phyloP scores from a whole-genome alignment of 225 moss, liverwort and hornwort species.

The Lunularia cruciata region DNA sequence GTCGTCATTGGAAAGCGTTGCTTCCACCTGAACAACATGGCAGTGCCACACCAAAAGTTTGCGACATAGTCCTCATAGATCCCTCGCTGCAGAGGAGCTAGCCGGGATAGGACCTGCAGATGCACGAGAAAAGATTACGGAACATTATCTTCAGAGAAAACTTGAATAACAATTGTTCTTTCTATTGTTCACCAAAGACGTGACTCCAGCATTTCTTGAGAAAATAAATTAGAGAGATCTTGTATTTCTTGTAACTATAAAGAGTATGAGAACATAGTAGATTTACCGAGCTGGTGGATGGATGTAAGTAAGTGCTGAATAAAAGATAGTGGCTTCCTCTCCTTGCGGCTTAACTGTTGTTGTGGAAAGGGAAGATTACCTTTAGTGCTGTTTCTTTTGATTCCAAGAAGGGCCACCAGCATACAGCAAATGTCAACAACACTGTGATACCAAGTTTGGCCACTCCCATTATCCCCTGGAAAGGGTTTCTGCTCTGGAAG shows the following conservation, averaged over 20 bases:
- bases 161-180: too few relatives aligned
- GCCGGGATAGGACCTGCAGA: constrained; percentile 66
- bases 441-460: constrained; percentile 65
- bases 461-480: constrained; percentile 38
- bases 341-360: too few relatives aligned
- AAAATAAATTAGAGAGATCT: too few relatives aligned
- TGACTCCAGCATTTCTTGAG: too few relatives aligned
- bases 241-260: too few relatives aligned
- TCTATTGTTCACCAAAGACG: too few relatives aligned
- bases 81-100: constrained; percentile 86
- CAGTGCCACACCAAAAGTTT: constrained; percentile 95
- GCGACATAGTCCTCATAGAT: constrained; percentile 97
- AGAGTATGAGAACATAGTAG: too few relatives aligned
- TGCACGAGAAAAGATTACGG: neutral
- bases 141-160: constrained; percentile 53
- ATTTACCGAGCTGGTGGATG: too few relatives aligned
- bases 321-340: too few relatives aligned
- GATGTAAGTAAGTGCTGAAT: too few relatives aligned
- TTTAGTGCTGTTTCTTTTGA: constrained; percentile 56
- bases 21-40: constrained; percentile 89
- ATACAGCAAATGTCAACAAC: constrained; percentile 58
- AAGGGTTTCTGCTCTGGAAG: constrained; percentile 60
- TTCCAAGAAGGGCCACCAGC: constrained; percentile 89
- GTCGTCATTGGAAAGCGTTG: constrained; percentile 62
- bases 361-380: constrained; percentile 42